phyloP scores from a whole-genome alignment of 768 basidiomycete species.

The Leccinum disarticulatum region DNA sequence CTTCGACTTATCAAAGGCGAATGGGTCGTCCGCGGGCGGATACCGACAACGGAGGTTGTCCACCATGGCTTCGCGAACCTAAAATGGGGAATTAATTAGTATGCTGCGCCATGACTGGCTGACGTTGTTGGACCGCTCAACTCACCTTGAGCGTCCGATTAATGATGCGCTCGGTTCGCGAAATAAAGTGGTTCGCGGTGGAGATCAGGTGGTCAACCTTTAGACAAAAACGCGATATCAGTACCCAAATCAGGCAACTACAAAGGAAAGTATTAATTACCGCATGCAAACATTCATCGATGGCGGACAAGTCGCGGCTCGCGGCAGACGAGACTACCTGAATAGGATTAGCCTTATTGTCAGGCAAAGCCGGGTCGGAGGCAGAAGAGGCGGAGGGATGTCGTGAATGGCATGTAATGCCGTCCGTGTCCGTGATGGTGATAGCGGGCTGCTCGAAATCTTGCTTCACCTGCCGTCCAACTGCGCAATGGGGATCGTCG shows the following conservation, averaged over 20 bases:
- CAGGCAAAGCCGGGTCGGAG: slow-evolving; percentile 26
- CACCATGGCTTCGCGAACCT: slow-evolving; percentile 54
- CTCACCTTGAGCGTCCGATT: slow-evolving; percentile 56
- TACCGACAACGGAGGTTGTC: slow-evolving; percentile 39
- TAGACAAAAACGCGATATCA: slow-evolving; percentile 3
- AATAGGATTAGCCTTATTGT: slow-evolving; percentile 42
- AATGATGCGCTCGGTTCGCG: slow-evolving; percentile 56
- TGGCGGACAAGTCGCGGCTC: slow-evolving; percentile 54
- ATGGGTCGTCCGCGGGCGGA: slow-evolving; percentile 19
- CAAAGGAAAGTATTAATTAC: slow-evolving; percentile 39
- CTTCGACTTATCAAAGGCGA: slow-evolving; percentile 14
- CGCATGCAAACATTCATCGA: slow-evolving; percentile 52
- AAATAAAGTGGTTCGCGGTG: slow-evolving; percentile 53
- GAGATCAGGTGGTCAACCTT: slow-evolving; percentile 60
- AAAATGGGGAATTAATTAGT: slow-evolving; percentile 4
- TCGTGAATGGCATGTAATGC: slow-evolving; percentile 17
- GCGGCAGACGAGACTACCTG: slow-evolving; percentile 52
- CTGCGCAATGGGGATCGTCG: slow-evolving; percentile 40
- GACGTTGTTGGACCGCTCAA: background rate
- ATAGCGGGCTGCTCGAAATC: slow-evolving; percentile 19
- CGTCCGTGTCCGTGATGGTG: slow-evolving; percentile 27
- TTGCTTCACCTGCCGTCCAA: slow-evolving; percentile 37
- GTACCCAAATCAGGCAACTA: slow-evolving; percentile 6
- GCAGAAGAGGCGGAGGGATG: slow-evolving; percentile 2
- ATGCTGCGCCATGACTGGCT: slow-evolving; percentile 2